These are phyloP conservation scores for Dioscorea alata DNA, from an alignment of 106 monocot genomes.

Conservation along the genomic window DNA sequence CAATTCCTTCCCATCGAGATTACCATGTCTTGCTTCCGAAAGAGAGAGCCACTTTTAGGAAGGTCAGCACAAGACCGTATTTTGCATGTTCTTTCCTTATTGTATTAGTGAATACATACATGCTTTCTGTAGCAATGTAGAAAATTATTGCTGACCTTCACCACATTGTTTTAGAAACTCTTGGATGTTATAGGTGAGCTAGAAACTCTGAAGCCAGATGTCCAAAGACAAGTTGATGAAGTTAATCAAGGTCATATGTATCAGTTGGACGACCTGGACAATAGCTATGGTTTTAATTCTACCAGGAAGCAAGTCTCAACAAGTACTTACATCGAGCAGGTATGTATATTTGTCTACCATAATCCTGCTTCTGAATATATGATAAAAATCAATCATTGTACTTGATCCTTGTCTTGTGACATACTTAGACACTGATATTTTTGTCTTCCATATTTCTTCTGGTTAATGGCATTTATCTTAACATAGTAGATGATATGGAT, in stretches of 20 bases:
- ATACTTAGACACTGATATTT: background rate
- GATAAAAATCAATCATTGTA: too few relatives aligned
- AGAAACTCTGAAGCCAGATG: constrained; percentile 75
- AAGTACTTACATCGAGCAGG: constrained; percentile 45
- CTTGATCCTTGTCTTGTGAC: too few relatives aligned
- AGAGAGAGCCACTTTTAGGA: constrained; percentile 58
- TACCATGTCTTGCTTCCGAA: constrained; percentile 56
- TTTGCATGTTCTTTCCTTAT: background rate
- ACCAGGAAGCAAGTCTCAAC: constrained; percentile 23
- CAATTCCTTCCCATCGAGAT: constrained; percentile 91
- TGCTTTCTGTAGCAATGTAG: constrained; percentile 3
- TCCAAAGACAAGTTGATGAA: constrained; percentile 59
- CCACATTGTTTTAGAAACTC: constrained; percentile 56
- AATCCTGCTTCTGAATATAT: too few relatives aligned
- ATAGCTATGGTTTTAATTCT: constrained; percentile 13
- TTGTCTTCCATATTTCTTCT: background rate
- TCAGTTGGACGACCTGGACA: constrained; percentile 22
- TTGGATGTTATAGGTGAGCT: constrained; percentile 73
- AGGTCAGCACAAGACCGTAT: constrained; percentile 24
- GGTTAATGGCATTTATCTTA: background rate
- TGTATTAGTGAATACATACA: background rate
- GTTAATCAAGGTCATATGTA: constrained; percentile 39
- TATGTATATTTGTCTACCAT: constrained; percentile 9
- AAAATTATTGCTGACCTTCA: constrained; percentile 1
- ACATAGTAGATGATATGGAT: background rate